Conservation (phyloP, 2,329 filamentous ascomycete genomes). For the Elsinoe australis region DNA sequence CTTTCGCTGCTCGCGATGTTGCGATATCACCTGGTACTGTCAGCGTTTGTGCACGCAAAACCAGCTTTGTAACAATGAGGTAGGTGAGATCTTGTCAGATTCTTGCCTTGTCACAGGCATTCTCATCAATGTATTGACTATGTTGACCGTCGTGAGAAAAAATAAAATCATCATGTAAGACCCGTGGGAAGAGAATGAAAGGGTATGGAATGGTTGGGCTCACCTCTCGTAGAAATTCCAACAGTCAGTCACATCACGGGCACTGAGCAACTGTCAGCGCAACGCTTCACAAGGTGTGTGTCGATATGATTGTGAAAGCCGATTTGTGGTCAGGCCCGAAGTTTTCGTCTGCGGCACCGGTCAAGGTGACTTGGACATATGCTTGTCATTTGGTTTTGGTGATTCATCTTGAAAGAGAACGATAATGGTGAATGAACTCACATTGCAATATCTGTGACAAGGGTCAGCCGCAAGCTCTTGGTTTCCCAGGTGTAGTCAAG, state of each 20-base stretch:
- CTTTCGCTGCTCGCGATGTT: no score
- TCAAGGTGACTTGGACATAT: constrained; percentile 36
- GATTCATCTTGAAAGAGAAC: constrained; percentile 26
- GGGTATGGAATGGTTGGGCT: constrained; percentile 3
- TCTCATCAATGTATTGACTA: constrained; percentile 37
- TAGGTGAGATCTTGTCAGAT: constrained; percentile 16
- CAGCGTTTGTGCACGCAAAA: no score
- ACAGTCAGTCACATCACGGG: no score
- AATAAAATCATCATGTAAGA: constrained; percentile 31
- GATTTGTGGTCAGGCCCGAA: constrained; percentile 21
- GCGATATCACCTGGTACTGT: no score
- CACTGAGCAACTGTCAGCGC: not conserved
- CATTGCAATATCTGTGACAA: constrained; percentile 1
- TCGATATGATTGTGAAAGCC: constrained; percentile 24
- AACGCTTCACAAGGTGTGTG: constrained; percentile 25
- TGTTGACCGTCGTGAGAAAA: constrained; percentile 36
- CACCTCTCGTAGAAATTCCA: constrained; percentile 11
- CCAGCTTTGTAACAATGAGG: not conserved
- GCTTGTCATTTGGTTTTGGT: constrained; percentile 33
- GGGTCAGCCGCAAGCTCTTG: not conserved
- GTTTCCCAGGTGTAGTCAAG: not conserved
- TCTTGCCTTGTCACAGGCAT: constrained; percentile 31
- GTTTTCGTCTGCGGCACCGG: constrained; percentile 31
- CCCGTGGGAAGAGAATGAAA: not conserved
- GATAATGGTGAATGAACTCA: constrained; percentile 2